phyloP scores from a whole-genome alignment of 1,284 basidiomycete species.

The Cryptococcus maquisensis region DNA sequence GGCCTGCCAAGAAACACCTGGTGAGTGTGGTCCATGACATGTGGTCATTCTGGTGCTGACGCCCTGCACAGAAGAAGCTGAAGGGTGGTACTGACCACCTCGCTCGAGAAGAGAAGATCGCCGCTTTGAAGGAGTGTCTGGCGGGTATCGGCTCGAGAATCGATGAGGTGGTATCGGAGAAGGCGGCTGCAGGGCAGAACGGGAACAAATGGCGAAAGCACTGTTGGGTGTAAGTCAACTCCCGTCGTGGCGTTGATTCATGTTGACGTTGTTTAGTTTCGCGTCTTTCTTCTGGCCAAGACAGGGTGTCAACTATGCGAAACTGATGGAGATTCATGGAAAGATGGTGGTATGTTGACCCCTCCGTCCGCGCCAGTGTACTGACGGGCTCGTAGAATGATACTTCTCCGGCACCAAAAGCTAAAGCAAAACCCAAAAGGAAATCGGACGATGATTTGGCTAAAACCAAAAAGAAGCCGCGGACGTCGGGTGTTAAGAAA shows the following conservation, averaged over 20 bases:
- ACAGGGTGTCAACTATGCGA: slow-evolving; percentile 78
- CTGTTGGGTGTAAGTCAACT: slow-evolving; percentile 78
- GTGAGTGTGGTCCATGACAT: slow-evolving; percentile 52
- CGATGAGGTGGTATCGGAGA: slow-evolving; percentile 72
- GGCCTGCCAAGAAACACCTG: slow-evolving; percentile 95
- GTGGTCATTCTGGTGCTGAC: neutral
- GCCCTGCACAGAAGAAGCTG: slow-evolving; percentile 69
- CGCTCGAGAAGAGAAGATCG: slow-evolving; percentile 89
- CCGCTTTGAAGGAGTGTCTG: slow-evolving; percentile 90
- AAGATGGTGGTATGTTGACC: slow-evolving; percentile 66
- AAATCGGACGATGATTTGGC: slow-evolving; percentile 28
- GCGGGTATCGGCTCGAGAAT: slow-evolving; percentile 91
- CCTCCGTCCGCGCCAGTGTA: neutral
- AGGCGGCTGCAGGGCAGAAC: slow-evolving; percentile 71
- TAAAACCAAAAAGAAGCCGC: slow-evolving; percentile 30
- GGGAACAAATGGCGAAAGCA: slow-evolving; percentile 84
- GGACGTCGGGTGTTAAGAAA: slow-evolving; percentile 7
- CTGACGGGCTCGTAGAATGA: neutral
- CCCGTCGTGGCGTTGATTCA: too few relatives aligned
- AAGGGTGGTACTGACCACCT: slow-evolving; percentile 89
- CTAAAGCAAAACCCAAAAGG: slow-evolving; percentile 27
- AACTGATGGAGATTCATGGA: slow-evolving; percentile 85
- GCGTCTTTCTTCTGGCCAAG: slow-evolving; percentile 97
- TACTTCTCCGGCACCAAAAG: slow-evolving; percentile 18
- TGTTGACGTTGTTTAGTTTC: slow-evolving; percentile 56